Evolutionary conservation across 805 yeast species (phyloP).

Genomic region (Kodamaea laetipori): DNA sequence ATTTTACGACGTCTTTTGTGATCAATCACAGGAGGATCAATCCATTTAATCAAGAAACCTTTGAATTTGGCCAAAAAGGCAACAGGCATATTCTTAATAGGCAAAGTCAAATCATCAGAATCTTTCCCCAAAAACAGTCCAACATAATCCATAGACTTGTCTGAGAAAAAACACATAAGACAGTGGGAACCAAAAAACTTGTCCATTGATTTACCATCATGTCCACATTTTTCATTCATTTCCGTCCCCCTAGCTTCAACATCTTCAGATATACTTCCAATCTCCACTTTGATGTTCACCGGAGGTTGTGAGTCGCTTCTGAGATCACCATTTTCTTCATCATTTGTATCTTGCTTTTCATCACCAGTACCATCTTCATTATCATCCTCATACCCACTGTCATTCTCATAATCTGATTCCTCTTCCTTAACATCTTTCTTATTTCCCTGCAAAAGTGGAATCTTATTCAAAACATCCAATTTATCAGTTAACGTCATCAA

Average conservation of each 20-base stretch:
- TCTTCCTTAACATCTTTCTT: neutral
- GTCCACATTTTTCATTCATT: neutral
- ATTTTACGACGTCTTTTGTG: slow-evolving; percentile 20
- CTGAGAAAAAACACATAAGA: slow-evolving; percentile 36
- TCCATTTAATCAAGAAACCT: slow-evolving; percentile 27
- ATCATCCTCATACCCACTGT: slow-evolving; percentile 6
- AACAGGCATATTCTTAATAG: slow-evolving; percentile 33
- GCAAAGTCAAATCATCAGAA: slow-evolving; percentile 22
- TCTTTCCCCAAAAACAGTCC: slow-evolving; percentile 26
- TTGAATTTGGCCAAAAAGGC: slow-evolving; percentile 23
- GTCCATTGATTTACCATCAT: slow-evolving; percentile 7
- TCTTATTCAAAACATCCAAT: slow-evolving; percentile 16
- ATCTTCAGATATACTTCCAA: neutral
- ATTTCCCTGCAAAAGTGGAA: neutral
- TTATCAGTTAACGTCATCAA: slow-evolving; percentile 23
- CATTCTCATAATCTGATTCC: slow-evolving; percentile 2
- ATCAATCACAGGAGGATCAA: slow-evolving; percentile 32
- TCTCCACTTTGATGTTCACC: neutral
- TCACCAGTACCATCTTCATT: slow-evolving; percentile 16
- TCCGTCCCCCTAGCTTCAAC: neutral
- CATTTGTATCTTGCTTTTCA: slow-evolving; percentile 18
- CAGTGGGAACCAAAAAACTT: slow-evolving; percentile 41
- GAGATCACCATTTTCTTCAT: neutral
- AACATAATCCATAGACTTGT: slow-evolving; percentile 37
- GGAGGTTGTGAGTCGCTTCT: neutral